A percentile compares a stretch with the other conserved stretches of the same genome.
phyloP scores from a whole-genome alignment of 495 filamentous ascomycete genomes.

The Hypomontagnella monticulosa region DNA sequence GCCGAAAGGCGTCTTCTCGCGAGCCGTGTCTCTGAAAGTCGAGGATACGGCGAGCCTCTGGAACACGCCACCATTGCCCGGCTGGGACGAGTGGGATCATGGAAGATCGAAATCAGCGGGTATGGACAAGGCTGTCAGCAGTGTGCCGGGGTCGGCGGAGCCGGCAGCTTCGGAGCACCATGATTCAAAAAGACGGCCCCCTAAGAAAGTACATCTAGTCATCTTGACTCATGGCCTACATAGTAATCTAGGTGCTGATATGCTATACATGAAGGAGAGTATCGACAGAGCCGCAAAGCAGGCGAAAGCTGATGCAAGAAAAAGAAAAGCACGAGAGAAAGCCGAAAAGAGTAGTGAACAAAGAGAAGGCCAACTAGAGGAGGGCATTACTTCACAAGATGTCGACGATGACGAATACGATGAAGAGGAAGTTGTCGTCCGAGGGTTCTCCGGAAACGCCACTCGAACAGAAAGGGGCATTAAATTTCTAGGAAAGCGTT shows the following conservation, averaged over 20 bases:
- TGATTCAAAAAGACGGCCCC: conserved; percentile 39
- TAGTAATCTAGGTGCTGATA: conserved; percentile 95
- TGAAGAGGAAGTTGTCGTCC: conserved; percentile 91
- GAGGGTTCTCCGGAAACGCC: conserved; percentile 90
- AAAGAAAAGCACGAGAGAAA: conserved; percentile 60
- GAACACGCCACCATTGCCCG: conserved; percentile 86
- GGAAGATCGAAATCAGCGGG: conserved; percentile 28
- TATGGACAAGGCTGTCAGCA: conserved; percentile 36
- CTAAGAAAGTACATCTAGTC: conserved; percentile 87
- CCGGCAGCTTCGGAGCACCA: conserved; percentile 22
- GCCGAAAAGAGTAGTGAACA: conserved; percentile 31
- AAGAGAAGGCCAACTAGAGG: conserved; percentile 45
- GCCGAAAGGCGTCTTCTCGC: conserved; percentile 80
- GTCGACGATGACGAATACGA: conserved; percentile 60
- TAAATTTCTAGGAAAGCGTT: conserved; percentile 93
- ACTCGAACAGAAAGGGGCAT: conserved; percentile 92
- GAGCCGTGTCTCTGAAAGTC: conserved; percentile 75
- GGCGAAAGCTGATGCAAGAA: conserved; percentile 68
- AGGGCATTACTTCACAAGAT: conserved; percentile 61
- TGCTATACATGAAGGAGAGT: conserved; percentile 96
- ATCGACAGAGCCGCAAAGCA: conserved; percentile 85
- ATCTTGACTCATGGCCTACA: conserved; percentile 94
- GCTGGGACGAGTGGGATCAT: conserved; percentile 59
- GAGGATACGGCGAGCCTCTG: conserved; percentile 91
- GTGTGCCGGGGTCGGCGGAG: conserved; percentile 22